A percentile compares a stretch with the other conserved stretches of the same genome.
These are phyloP conservation scores for Apophysomyces trapeziformis DNA, from an alignment of 371 early-diverging fungal genomes.

Conservation along the genomic window DNA sequence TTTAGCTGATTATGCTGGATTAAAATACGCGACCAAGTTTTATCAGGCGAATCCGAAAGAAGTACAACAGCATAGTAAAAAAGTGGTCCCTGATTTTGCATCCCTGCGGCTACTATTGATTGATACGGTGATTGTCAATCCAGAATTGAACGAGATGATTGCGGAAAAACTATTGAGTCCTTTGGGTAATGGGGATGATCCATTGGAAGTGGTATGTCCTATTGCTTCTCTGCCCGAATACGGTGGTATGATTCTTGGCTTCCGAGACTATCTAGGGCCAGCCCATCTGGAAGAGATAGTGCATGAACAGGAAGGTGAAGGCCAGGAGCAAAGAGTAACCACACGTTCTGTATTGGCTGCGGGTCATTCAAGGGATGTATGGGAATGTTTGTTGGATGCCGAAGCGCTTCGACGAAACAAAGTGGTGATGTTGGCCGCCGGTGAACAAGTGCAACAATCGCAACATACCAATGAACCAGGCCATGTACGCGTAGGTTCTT, in stretches of 20 bases:
- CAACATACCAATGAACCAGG: constrained; percentile 20
- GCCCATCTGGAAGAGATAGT: constrained; percentile 38
- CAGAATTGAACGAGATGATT: constrained; percentile 64
- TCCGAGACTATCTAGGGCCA: constrained; percentile 55
- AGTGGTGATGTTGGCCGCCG: constrained; percentile 58
- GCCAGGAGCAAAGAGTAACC: constrained; percentile 20
- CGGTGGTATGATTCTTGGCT: constrained; percentile 73
- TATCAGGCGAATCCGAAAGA: constrained; percentile 58
- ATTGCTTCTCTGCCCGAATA: constrained; percentile 75
- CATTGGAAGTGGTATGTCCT: constrained; percentile 67
- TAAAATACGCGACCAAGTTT: constrained; percentile 58
- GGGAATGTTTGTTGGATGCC: constrained; percentile 61
- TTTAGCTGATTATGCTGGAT: constrained; percentile 70
- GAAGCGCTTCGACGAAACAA: constrained; percentile 56
- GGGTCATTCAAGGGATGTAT: constrained; percentile 54
- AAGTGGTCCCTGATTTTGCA: constrained; percentile 62
- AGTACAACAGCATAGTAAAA: constrained; percentile 59
- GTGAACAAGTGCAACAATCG: constrained; percentile 29
- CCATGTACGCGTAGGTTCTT: constrained; percentile 43
- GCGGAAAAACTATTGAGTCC: constrained; percentile 66
- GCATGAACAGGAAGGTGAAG: constrained; percentile 11
- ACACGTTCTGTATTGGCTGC: constrained; percentile 39
- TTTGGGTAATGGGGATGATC: constrained; percentile 49
- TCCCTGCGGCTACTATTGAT: constrained; percentile 70
- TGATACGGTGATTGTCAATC: constrained; percentile 69